Evolutionary conservation across 2,329 filamentous ascomycete species (phyloP).

Genomic region (Pseudogymnoascus sp.): DNA sequence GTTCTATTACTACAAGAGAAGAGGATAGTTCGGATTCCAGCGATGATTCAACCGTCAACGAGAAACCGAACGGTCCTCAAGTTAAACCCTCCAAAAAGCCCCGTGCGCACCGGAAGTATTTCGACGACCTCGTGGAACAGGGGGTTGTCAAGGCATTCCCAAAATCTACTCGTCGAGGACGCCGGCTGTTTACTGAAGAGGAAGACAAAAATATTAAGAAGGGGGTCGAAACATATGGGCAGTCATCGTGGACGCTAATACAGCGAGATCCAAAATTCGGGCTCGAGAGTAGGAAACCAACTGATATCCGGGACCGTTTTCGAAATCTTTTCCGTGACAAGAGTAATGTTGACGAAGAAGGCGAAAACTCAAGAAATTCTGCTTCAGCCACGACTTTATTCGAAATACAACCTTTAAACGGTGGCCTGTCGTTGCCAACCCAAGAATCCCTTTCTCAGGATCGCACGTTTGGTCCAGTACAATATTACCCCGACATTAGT

Average conservation of each 20-base stretch:
- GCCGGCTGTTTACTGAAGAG: slow-evolving; percentile 51
- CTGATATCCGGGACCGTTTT: slow-evolving; percentile 53
- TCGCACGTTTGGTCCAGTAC: neutral
- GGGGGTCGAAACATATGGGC: slow-evolving; percentile 51
- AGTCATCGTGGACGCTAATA: slow-evolving; percentile 54
- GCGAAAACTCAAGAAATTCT: neutral
- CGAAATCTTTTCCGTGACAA: slow-evolving; percentile 32
- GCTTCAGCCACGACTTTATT: neutral
- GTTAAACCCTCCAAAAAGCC: slow-evolving; percentile 39
- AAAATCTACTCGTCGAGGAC: slow-evolving; percentile 50
- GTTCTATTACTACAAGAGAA: neutral
- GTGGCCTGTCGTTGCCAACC: neutral
- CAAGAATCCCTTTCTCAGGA: slow-evolving; percentile 3
- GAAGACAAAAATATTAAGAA: slow-evolving; percentile 55
- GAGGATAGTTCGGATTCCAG: slow-evolving; percentile 16
- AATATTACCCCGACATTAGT: neutral
- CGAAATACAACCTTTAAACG: neutral
- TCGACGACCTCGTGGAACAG: slow-evolving; percentile 46
- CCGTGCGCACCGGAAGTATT: slow-evolving; percentile 44
- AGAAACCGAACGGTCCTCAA: slow-evolving; percentile 18
- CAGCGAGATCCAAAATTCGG: slow-evolving; percentile 50
- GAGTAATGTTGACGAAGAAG: neutral
- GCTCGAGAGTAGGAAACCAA: slow-evolving; percentile 50
- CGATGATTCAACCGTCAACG: slow-evolving; percentile 11
- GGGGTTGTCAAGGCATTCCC: slow-evolving; percentile 56